Conservation (phyloP, 345 rosid genomes). For the Rhodamnia rubescens region DNA sequence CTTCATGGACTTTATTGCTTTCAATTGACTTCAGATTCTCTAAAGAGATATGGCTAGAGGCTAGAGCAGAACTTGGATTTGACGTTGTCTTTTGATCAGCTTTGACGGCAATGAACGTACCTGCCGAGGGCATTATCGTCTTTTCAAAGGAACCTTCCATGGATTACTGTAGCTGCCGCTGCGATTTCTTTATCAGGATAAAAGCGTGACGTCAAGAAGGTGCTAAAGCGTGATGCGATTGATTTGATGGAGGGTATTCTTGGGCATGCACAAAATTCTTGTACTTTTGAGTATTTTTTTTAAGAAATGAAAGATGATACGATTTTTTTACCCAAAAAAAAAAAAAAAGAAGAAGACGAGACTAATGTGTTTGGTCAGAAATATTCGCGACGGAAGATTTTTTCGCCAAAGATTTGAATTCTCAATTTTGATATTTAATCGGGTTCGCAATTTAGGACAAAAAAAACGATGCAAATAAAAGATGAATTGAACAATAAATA, state of each 20-base stretch:
- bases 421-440: too few species aligned
- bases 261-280: not conserved
- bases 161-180: not conserved
- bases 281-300: too few species aligned
- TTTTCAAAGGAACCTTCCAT: not conserved
- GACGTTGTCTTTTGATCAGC: not conserved
- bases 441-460: too few species aligned
- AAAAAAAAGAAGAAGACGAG: too few species aligned
- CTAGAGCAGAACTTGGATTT: too few species aligned
- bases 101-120: not conserved
- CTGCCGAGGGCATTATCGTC: not conserved
- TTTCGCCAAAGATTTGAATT: too few species aligned
- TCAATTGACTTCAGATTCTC: not conserved
- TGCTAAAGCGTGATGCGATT: not conserved
- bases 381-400: too few species aligned
- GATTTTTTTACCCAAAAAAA: too few species aligned
- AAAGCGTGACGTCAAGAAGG: not conserved
- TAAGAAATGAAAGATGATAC: too few species aligned
- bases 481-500: too few species aligned
- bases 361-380: too few species aligned
- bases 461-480: too few species aligned
- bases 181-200: not conserved
- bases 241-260: not conserved
- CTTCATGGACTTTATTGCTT: not conserved
- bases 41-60: not conserved